phyloP scores from a whole-genome alignment of 1,139 yeast genomes.

The Wickerhamiella infanticola region DNA sequence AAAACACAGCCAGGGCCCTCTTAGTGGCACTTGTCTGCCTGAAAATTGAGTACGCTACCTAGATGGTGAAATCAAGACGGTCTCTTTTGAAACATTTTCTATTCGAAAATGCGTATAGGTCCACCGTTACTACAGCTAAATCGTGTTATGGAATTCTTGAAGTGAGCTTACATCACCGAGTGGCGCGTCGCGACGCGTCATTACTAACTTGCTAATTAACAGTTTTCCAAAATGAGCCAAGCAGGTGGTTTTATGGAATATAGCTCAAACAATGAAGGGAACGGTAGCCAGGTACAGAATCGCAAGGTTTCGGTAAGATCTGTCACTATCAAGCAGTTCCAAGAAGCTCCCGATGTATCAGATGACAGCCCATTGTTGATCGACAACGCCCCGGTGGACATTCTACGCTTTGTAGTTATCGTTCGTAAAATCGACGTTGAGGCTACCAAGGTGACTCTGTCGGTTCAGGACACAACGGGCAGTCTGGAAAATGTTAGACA shows the following conservation, averaged over 20 bases:
- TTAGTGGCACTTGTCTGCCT: too few species aligned
- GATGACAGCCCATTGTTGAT: slow-evolving; percentile 65
- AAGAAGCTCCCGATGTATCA: slow-evolving; percentile 33
- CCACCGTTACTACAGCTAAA: too few species aligned
- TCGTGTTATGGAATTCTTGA: too few species aligned
- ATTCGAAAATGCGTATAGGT: too few species aligned
- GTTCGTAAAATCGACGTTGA: slow-evolving; percentile 44
- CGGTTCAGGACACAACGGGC: slow-evolving; percentile 80
- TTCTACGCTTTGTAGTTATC: slow-evolving; percentile 51
- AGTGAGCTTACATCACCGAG: background rate
- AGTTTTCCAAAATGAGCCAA: slow-evolving; percentile 4
- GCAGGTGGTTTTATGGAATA: slow-evolving; percentile 10
- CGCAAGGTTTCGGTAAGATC: slow-evolving; percentile 39
- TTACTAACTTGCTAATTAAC: background rate
- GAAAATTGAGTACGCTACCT: too few species aligned
- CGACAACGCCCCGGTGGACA: slow-evolving; percentile 45
- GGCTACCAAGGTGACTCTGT: slow-evolving; percentile 36
- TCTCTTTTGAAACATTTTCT: too few species aligned
- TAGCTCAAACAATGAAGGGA: slow-evolving; percentile 1
- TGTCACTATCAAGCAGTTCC: slow-evolving; percentile 67
- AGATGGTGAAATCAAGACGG: too few species aligned
- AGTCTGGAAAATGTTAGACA: slow-evolving; percentile 43
- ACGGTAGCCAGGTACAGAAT: background rate
- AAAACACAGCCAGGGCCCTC: too few species aligned
- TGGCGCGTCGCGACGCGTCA: slow-evolving; percentile 1